A percentile compares a stretch with the other conserved stretches of the same genome.
Evolutionary conservation across 1,284 basidiomycete genomes (phyloP).

Genomic region (Phellinidium pouzarii): DNA sequence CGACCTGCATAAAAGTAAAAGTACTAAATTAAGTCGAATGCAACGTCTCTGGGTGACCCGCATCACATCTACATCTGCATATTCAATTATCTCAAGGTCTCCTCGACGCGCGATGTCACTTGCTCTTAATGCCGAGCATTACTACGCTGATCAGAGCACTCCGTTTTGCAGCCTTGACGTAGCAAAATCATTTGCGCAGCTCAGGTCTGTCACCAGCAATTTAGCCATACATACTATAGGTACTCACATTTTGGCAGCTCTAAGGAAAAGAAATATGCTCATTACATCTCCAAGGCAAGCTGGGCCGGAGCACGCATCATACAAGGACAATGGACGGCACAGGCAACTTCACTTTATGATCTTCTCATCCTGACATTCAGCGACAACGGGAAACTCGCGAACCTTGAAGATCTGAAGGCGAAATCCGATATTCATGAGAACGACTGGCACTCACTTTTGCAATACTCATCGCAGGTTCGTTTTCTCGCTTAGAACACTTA

Average conservation of each 20-base stretch:
- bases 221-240: background rate
- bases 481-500: slow-evolving; percentile 1
- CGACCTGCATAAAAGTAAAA: background rate
- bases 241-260: slow-evolving; percentile 34
- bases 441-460: slow-evolving; percentile 64
- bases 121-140: slow-evolving; percentile 14
- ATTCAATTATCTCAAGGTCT: background rate
- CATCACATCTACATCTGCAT: background rate
- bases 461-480: slow-evolving; percentile 66
- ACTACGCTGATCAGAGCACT: slow-evolving; percentile 15
- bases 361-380: slow-evolving; percentile 65
- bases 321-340: slow-evolving; percentile 72
- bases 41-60: background rate
- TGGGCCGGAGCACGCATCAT: slow-evolving; percentile 82
- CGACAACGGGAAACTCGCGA: slow-evolving; percentile 47
- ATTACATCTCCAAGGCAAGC: slow-evolving; percentile 58
- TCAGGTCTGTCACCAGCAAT: slow-evolving; percentile 14
- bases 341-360: slow-evolving; percentile 57
- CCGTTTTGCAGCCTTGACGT: slow-evolving; percentile 19
- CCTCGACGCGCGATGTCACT: slow-evolving; percentile 9
- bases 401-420: slow-evolving; percentile 47
- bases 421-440: slow-evolving; percentile 45
- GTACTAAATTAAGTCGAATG: background rate
- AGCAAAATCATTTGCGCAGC: slow-evolving; percentile 13
- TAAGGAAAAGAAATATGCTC: slow-evolving; percentile 71